Percentiles rank a stretch among this genome's conserved stretches.
phyloP scores from a whole-genome alignment of 768 basidiomycete genomes.

The Tricholoma furcatifolium region DNA sequence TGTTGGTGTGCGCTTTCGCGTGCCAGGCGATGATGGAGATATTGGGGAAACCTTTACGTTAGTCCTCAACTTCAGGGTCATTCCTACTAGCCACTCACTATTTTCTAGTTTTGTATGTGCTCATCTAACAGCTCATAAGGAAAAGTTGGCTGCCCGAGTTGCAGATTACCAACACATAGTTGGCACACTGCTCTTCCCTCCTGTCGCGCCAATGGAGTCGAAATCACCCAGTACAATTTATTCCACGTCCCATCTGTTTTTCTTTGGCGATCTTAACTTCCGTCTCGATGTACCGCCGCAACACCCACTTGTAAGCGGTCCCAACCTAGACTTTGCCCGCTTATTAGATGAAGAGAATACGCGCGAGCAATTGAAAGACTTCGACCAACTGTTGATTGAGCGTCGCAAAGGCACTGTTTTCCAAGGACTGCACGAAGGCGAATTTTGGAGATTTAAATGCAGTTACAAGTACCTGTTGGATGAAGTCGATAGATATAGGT shows the following conservation, averaged over 20 bases:
- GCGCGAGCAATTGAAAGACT: constrained; percentile 64
- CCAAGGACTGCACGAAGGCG: constrained; percentile 77
- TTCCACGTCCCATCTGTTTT: constrained; percentile 86
- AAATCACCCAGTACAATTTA: constrained; percentile 61
- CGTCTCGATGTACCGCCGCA: constrained; percentile 65
- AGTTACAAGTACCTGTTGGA: constrained; percentile 88
- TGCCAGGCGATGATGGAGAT: constrained; percentile 51
- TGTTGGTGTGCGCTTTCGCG: constrained; percentile 81
- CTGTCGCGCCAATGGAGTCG: constrained; percentile 36
- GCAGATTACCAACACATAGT: constrained; percentile 83
- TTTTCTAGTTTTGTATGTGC: constrained; percentile 71
- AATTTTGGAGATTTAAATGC: constrained; percentile 86
- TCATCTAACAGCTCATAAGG: constrained; percentile 83
- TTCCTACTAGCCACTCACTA: constrained; percentile 1
- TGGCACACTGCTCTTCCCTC: constrained; percentile 72
- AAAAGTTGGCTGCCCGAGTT: constrained; percentile 63
- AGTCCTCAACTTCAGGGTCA: constrained; percentile 28
- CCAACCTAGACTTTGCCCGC: constrained; percentile 35
- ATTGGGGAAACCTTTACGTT: constrained; percentile 84
- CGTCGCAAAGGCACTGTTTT: constrained; percentile 65
- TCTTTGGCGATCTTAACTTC: constrained; percentile 94
- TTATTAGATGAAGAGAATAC: constrained; percentile 47
- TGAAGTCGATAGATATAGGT: constrained; percentile 83
- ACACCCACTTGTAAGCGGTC: constrained; percentile 40
- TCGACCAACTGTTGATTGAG: constrained; percentile 69